A percentile compares a stretch with the other conserved stretches of the same genome.
Conservation (phyloP, 202 grass and related monocot species). For the Musa balbisiana region DNA sequence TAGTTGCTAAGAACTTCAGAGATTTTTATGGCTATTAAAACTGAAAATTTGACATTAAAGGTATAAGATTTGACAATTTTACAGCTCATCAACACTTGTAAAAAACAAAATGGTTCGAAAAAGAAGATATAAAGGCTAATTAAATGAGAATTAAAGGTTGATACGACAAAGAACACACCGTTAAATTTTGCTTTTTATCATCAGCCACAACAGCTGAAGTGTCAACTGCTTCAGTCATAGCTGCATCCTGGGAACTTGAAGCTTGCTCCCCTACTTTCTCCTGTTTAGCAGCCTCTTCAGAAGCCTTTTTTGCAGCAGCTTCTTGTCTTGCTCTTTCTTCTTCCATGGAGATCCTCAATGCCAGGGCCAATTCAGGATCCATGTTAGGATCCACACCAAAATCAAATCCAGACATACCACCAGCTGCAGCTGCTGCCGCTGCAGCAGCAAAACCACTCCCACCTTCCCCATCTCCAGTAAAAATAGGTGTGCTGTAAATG, state of each 20-base stretch:
- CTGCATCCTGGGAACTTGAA: constrained; percentile 62
- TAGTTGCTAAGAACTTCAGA: no score
- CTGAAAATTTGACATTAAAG: no score
- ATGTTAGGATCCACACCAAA: constrained; percentile 98
- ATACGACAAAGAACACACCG: constrained; percentile 22
- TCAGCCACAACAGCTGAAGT: constrained; percentile 33
- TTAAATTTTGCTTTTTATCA: constrained; percentile 48
- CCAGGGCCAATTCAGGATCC: constrained; percentile 89
- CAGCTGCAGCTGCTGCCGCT: constrained; percentile 62
- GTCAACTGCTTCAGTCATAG: constrained; percentile 59
- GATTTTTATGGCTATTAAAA: no score
- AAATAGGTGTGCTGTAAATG: constrained; percentile 73
- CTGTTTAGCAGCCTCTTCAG: constrained; percentile 53
- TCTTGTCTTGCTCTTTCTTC: constrained; percentile 94
- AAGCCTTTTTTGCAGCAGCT: constrained; percentile 76
- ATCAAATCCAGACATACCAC: constrained; percentile 74
- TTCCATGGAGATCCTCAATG: constrained; percentile 91
- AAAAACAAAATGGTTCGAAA: not conserved
- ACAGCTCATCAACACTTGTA: no score
- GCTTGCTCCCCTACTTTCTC: constrained; percentile 51
- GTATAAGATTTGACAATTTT: no score
- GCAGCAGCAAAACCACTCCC: constrained; percentile 93
- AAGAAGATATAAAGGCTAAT: not conserved
- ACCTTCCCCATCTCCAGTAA: constrained; percentile 81
- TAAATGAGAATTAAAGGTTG: not conserved